Evolutionary conservation across 1,284 basidiomycete species (phyloP), one percentile per base, ranked within the genome.

Genomic region (Sporisorium reilianum): DNA sequence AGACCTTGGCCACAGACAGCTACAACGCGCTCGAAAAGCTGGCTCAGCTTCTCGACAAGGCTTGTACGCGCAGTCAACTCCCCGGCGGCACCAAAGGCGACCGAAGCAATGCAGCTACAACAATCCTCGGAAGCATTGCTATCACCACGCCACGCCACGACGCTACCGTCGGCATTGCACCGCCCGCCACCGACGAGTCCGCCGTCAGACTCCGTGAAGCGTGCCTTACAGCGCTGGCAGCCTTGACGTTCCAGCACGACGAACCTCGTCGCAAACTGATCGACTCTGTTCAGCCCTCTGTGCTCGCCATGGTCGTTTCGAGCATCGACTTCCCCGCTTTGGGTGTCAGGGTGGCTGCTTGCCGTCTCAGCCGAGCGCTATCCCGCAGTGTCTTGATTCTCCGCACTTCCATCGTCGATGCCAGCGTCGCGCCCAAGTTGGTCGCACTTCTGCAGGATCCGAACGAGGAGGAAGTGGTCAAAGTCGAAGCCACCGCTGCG

Each of bases 381-480:
- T 75, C 72, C 11, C 65, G 82, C 14, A 82, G 75, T 59, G 70
- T 83, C n/a, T 62, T 66, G 7, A 76, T 82, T 25, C 53, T 84
- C 14, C 66, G 82, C 30, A 83, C 82, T 2, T 74, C 63, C 4
- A 68, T 84, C 20, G 71, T 82, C 7, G 82, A 84, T 53, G 80
- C 79, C 4, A 79, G 76, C 11, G 70, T 83, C 2, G 77, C 80
- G 1, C 71, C 72, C 2, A 69, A 74, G 56, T 58, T 84, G 6
- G 48, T 84, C 1, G 61, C 49, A 2, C 66, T 83, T 18, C 41
- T 84, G 28, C 67, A 78, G 38, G 63, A 77, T 32, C 55, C 66
- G 9, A 54, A 67, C 5, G 70, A 77, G 25, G 67, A 71, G 23
- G 73, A 68, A 34, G 62, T 75, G 46, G 68, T 83, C 44, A 75